phyloP scores from a whole-genome alignment of 208 protist species.

The Trypanosoma platydactyli region DNA sequence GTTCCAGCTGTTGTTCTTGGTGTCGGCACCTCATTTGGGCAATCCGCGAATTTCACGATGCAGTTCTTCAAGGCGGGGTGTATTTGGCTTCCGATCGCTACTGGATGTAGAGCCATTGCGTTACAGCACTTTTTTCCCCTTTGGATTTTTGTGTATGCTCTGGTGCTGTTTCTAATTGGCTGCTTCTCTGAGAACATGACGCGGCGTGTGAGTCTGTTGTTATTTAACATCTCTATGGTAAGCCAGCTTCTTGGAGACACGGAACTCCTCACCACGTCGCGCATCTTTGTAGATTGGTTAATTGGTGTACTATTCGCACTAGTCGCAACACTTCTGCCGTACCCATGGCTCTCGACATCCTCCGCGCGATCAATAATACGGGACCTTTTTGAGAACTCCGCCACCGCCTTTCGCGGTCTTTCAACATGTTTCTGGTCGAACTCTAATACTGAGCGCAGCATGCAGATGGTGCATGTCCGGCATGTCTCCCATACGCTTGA shows the following conservation, averaged over 20 bases:
- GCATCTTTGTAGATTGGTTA: constrained; percentile 54
- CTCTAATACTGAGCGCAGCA: constrained; percentile 70
- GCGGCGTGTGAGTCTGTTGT: constrained; percentile 58
- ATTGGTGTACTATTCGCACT: constrained; percentile 62
- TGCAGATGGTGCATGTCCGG: constrained; percentile 75
- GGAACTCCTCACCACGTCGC: constrained; percentile 35
- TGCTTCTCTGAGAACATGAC: constrained; percentile 53
- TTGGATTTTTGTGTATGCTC: constrained; percentile 69
- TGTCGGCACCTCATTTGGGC: constrained; percentile 49
- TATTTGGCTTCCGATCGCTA: constrained; percentile 70
- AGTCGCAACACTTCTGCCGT: constrained; percentile 55
- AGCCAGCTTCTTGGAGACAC: constrained; percentile 41
- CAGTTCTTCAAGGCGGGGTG: constrained; percentile 56
- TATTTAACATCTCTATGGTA: constrained; percentile 67
- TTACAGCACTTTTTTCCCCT: constrained; percentile 42
- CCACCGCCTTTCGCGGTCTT: constrained; percentile 62
- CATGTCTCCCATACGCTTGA: constrained; percentile 53
- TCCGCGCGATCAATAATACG: constrained; percentile 31
- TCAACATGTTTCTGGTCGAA: constrained; percentile 65
- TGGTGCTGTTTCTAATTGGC: constrained; percentile 62
- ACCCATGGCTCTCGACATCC: constrained; percentile 57
- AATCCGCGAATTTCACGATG: constrained; percentile 47
- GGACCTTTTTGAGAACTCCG: constrained; percentile 43
- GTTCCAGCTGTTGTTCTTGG: constrained; percentile 57
- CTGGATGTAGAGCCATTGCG: constrained; percentile 42